Evolutionary conservation across 2,329 filamentous ascomycete species (phyloP), one percentile per base, ranked within the genome.

Genomic region (Scytalidium sp.): DNA sequence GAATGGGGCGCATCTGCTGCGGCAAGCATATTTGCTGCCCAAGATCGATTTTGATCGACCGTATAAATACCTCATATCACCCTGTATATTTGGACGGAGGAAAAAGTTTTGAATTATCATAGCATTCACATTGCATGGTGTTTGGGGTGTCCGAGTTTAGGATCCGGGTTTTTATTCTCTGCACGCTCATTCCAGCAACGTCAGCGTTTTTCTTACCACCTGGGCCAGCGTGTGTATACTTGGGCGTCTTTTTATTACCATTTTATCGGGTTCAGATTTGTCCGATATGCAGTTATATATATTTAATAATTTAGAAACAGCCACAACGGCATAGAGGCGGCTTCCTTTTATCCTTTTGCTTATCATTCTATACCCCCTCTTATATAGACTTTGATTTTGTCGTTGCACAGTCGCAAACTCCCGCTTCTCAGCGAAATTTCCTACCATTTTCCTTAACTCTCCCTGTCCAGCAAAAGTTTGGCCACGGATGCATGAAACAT

Each of bases 1-100:
- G 92, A 96, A 66, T 97, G 92, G 93, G 90, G 87, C 17, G 84
- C 87, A 8, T 86, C 88, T 40, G 88, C 90, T 23, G 83, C 90
- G 10, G 87, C 89, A 5, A 91, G 87, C 70, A 91, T 92, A 58
- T 87, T 88, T 75, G 85, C 87, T 47, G 83, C 84, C 25, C 81
- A 87, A 56, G 84, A 78, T 66, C 76, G 80, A 58, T 80, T 85
- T 61, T 85, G 57, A 51, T 55, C 46, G 47, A 49, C 43, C 22
- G 41, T 47, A 21, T 25, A 39, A 39, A 42, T 27, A 51, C 36
- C 43, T 46, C 41, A 47, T 51, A 46, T 59, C 50, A 52, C 50
- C 55, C 42, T 64, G 59, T 64, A 61, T 53, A 62, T 60, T 55
- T 64, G 46, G 42, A 54, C 48, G 59, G 58, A 56, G 60, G 59